phyloP scores from a whole-genome alignment of 1,284 basidiomycete genomes.

The Trichosporon faecale region DNA sequence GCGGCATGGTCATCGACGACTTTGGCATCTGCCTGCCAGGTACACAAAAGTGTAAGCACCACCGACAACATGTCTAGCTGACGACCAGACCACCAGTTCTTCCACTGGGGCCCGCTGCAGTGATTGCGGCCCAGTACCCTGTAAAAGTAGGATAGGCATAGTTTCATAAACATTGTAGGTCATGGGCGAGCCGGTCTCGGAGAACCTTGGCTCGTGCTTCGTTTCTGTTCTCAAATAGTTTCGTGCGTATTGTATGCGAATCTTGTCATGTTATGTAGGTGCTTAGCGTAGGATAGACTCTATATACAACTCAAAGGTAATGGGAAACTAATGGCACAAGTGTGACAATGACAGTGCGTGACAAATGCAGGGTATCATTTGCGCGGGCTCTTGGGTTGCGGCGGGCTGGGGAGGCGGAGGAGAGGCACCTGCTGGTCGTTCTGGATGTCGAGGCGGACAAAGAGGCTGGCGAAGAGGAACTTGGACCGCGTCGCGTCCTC shows the following conservation, averaged over 20 bases:
- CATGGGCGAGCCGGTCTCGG: too few species aligned
- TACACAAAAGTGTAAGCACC: not conserved
- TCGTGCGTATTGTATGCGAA: slow-evolving; percentile 3
- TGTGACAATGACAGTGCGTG: not conserved
- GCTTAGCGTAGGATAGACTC: not conserved
- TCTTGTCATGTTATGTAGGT: not conserved
- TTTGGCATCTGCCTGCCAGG: slow-evolving; percentile 1
- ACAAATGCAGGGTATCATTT: slow-evolving; percentile 6
- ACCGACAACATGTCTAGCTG: not conserved
- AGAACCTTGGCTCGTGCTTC: not conserved
- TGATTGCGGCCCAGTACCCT: not conserved
- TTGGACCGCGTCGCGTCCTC: slow-evolving; percentile 77
- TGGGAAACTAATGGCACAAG: not conserved
- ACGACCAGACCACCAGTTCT: not conserved
- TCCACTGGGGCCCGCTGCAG: not conserved
- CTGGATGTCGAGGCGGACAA: slow-evolving; percentile 55
- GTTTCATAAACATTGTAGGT: not conserved
- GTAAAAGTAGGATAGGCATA: not conserved
- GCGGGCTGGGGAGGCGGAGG: slow-evolving; percentile 2
- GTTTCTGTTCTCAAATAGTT: not conserved
- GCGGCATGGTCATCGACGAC: not conserved
- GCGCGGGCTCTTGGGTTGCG: not conserved
- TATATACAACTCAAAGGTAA: not conserved
- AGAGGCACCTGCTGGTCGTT: not conserved
- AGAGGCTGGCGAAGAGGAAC: slow-evolving; percentile 83